phyloP scores from a whole-genome alignment of 495 filamentous ascomycete species.

The Penicillium manginii region DNA sequence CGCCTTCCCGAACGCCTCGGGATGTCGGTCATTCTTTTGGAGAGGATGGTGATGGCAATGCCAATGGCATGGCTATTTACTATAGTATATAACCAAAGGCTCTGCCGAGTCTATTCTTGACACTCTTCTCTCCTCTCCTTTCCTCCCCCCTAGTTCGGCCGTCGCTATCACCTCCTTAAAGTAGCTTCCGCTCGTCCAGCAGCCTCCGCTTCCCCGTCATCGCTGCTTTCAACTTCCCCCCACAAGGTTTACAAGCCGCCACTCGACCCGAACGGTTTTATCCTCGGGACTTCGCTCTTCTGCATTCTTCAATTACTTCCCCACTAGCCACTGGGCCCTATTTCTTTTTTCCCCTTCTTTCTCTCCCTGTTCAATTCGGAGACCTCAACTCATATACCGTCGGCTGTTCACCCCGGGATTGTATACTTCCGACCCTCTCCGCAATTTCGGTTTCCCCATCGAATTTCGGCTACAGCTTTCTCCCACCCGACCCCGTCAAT shows the following conservation, averaged over 20 bases:
- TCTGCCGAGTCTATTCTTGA: constrained; percentile 14
- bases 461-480: constrained; percentile 16
- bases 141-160: neutral
- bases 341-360: neutral
- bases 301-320: constrained; percentile 7
- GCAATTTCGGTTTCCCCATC: constrained; percentile 24
- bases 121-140: constrained; percentile 3
- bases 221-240: constrained; percentile 23
- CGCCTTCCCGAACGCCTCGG: constrained; percentile 40
- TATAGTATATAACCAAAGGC: constrained; percentile 18
- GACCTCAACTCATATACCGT: constrained; percentile 8
- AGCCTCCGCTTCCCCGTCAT: constrained; percentile 48
- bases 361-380: neutral
- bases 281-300: constrained; percentile 15
- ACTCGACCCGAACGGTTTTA: constrained; percentile 28
- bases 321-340: neutral
- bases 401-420: constrained; percentile 21
- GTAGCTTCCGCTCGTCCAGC: constrained; percentile 50
- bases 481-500: constrained; percentile 10
- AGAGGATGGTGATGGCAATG: neutral
- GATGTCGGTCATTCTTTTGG: constrained; percentile 14
- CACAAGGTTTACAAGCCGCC: constrained; percentile 38
- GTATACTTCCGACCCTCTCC: constrained; percentile 34
- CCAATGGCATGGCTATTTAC: neutral
- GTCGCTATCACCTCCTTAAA: neutral